phyloP scores from a whole-genome alignment of 1,139 yeast species.

The Kurtzmaniella quercitrusa region DNA sequence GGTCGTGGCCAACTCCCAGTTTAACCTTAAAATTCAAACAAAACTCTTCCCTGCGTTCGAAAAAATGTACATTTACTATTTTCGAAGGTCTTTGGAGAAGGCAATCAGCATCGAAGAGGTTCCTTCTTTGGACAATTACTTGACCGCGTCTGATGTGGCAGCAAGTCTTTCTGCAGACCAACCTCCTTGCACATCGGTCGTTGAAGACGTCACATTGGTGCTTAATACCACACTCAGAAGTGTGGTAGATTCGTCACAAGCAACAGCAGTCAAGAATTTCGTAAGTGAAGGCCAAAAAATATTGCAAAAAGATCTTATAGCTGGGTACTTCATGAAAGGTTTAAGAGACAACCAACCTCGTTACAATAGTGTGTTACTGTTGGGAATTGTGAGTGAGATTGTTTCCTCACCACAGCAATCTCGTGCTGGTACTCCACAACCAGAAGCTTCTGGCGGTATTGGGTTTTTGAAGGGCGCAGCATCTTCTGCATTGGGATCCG shows the following conservation, averaged over 20 bases:
- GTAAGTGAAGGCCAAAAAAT: slow-evolving; percentile 30
- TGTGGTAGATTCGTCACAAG: slow-evolving; percentile 58
- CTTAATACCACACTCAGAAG: slow-evolving; percentile 63
- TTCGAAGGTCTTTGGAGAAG: slow-evolving; percentile 76
- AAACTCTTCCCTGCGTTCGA: slow-evolving; percentile 63
- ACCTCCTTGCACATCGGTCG: slow-evolving; percentile 75
- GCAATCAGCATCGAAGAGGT: slow-evolving; percentile 77
- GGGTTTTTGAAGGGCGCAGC: slow-evolving; percentile 43
- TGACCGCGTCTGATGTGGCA: slow-evolving; percentile 13
- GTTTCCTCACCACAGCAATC: slow-evolving; percentile 10
- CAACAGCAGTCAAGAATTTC: slow-evolving; percentile 49
- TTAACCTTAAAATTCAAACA: slow-evolving; percentile 53
- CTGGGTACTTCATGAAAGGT: slow-evolving; percentile 44
- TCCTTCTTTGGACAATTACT: slow-evolving; percentile 44
- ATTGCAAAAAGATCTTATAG: slow-evolving; percentile 34
- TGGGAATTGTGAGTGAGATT: slow-evolving; percentile 20
- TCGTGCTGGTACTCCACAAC: slow-evolving; percentile 29
- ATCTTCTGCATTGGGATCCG: slow-evolving; percentile 44
- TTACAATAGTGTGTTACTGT: slow-evolving; percentile 36
- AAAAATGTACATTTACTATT: slow-evolving; percentile 57
- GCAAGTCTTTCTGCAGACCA: slow-evolving; percentile 37
- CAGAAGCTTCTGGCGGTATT: slow-evolving; percentile 22
- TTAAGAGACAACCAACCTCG: slow-evolving; percentile 57
- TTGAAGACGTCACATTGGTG: slow-evolving; percentile 79
- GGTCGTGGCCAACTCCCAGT: slow-evolving; percentile 57